Evolutionary conservation across 176 grass and related monocot genomes (phyloP).

Genomic region (Bonia amplexicaulis): DNA sequence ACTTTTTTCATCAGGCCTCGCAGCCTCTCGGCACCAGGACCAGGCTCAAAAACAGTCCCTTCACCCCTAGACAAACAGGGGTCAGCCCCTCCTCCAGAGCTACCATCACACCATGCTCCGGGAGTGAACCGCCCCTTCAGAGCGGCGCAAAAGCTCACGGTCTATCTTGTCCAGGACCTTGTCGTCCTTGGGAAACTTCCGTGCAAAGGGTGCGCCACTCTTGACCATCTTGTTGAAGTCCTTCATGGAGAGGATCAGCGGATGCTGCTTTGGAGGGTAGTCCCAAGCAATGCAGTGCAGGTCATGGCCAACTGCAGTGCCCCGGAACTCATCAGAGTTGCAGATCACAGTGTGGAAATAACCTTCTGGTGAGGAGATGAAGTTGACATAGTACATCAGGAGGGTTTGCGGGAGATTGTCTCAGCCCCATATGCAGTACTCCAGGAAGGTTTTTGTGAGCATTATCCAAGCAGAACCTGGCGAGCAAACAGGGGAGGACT

Average conservation of each 20-base stretch:
- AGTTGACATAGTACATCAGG: slow-evolving; percentile 89
- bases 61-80: slow-evolving; percentile 60
- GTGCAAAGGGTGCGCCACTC: slow-evolving; percentile 70
- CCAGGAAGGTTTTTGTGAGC: slow-evolving; percentile 66
- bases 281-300: slow-evolving; percentile 89
- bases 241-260: slow-evolving; percentile 60
- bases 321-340: slow-evolving; percentile 58
- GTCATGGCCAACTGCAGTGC: slow-evolving; percentile 67
- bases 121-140: slow-evolving; percentile 62
- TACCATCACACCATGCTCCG: slow-evolving; percentile 72
- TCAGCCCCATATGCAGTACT: slow-evolving; percentile 90
- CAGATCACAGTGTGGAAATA: slow-evolving; percentile 95
- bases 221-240: slow-evolving; percentile 79
- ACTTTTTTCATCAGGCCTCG: slow-evolving; percentile 60
- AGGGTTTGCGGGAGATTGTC: slow-evolving; percentile 78
- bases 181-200: slow-evolving; percentile 84
- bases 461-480: slow-evolving; percentile 95
- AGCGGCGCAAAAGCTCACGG: slow-evolving; percentile 59
- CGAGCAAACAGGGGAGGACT: neutral
- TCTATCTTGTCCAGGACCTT: slow-evolving; percentile 80
- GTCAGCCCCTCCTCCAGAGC: slow-evolving; percentile 43
- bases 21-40: slow-evolving; percentile 67
- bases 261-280: slow-evolving; percentile 87
- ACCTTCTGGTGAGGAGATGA: slow-evolving; percentile 89
- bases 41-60: slow-evolving; percentile 50